phyloP scores from a whole-genome alignment of 352 stramenopile species.

The Blastocystis sp. region DNA sequence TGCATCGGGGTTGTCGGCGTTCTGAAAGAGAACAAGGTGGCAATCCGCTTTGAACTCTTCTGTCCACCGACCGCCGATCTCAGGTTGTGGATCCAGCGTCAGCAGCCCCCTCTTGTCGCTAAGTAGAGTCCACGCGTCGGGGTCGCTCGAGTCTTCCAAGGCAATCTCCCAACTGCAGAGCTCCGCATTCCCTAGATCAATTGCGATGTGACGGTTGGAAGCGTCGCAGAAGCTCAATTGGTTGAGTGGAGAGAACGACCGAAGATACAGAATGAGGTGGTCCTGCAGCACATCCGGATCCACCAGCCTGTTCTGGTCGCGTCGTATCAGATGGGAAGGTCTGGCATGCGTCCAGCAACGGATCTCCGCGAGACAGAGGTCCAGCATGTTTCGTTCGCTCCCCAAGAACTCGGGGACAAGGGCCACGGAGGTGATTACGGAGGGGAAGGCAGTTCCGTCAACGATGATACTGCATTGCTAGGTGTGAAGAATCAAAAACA shows the following conservation, averaged over 20 bases:
- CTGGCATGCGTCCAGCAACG: background rate
- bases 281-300: background rate
- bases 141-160: background rate
- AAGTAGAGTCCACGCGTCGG: background rate
- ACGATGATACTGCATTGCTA: background rate
- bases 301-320: background rate
- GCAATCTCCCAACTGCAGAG: background rate
- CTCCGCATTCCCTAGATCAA: background rate
- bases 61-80: background rate
- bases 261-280: background rate
- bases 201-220: background rate
- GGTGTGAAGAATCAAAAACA: background rate
- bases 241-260: background rate
- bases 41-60: background rate
- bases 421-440: background rate
- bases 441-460: background rate
- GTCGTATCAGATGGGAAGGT: background rate
- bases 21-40: background rate
- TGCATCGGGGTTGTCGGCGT: background rate
- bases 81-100: background rate
- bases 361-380: constrained; percentile 6
- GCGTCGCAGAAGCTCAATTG: background rate
- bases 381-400: background rate
- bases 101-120: background rate
- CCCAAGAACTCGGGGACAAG: background rate